Base-by-base conservation (phyloP, 768 basidiomycete genomes). In the Podaxis sp. region DNA sequence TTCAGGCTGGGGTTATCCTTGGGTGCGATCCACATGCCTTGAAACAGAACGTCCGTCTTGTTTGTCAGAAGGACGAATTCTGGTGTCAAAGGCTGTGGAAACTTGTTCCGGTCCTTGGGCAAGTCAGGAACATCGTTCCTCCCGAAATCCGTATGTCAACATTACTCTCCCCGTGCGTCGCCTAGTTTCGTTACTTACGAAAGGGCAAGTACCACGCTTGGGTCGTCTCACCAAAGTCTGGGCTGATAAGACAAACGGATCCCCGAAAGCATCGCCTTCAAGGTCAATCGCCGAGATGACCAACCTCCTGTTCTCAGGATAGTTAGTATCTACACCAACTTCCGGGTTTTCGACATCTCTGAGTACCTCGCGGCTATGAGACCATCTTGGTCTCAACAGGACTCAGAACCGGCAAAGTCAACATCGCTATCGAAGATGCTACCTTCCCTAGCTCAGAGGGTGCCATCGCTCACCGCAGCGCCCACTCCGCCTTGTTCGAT, bases 81-180 rank as follows among this genome's bases (percentile, higher is more conserved):
- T 25, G 52, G 5, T 21, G n/a, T 4, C n/a, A 13, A 11, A 13
- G 16, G 50, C 5, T 62, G 62, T 35, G 50, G 23, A n/a, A 56
- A 59, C 42, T 51, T 62, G 5, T 62, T 54, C 51, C 27, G 47
- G 40, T 38, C 18, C 37, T 25, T 25, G 4, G 55, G 52, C 4
- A 37, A 56, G 1, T 50, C 18, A 9, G 51, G 52, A 4, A 55
- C 23, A 47, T 55, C 21, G 51, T 47, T 28, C 69, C 63, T 76
- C 1, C 75, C 76, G 2, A 67, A 74, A 46, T 62, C 63, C 40
- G 75, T 76, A 32, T 27, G 71, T 38, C 13, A 14, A 6, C 40
- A 9, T 38, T 53, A 5, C 10, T 6, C 35, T 1, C 6, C 52
- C 28, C 28, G 7, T 32, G 28, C 28, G 28, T 32, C 7, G 28